Conservation (phyloP, 257 asterid genomes). For the Forsythia viridissima region DNA sequence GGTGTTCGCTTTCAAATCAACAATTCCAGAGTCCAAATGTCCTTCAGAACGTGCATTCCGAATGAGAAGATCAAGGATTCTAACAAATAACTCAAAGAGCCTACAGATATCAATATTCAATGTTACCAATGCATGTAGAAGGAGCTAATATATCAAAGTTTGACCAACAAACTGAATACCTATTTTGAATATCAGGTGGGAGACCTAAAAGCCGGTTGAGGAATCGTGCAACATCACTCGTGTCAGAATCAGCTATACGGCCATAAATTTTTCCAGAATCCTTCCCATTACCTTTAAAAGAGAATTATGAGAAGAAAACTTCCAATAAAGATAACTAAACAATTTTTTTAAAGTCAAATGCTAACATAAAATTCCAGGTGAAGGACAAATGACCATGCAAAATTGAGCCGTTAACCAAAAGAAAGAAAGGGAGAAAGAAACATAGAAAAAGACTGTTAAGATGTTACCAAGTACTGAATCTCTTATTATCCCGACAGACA, state of each 20-base stretch:
- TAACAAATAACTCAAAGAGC: constrained; percentile 89
- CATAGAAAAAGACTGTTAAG: constrained; percentile 14
- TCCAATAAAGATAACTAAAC: constrained; percentile 13
- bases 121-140: constrained; percentile 23
- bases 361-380: constrained; percentile 12
- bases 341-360: not conserved
- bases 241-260: constrained; percentile 87
- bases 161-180: constrained; percentile 48
- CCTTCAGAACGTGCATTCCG: constrained; percentile 88
- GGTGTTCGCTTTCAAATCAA: constrained; percentile 81
- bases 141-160: constrained; percentile 8
- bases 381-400: not conserved
- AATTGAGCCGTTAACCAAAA: constrained; percentile 7
- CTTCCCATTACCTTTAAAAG: constrained; percentile 67
- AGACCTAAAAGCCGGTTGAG: constrained; percentile 95
- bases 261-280: constrained; percentile 77
- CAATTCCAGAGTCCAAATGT: constrained; percentile 90
- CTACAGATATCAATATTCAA: constrained; percentile 51
- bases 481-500: constrained; percentile 88
- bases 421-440: constrained; percentile 7
- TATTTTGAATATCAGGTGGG: constrained; percentile 89
- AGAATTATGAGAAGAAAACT: constrained; percentile 20
- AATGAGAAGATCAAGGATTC: constrained; percentile 75
- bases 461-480: constrained; percentile 72
- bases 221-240: constrained; percentile 96